phyloP scores from a whole-genome alignment of 345 rosid genomes.

The Acer saccharum region DNA sequence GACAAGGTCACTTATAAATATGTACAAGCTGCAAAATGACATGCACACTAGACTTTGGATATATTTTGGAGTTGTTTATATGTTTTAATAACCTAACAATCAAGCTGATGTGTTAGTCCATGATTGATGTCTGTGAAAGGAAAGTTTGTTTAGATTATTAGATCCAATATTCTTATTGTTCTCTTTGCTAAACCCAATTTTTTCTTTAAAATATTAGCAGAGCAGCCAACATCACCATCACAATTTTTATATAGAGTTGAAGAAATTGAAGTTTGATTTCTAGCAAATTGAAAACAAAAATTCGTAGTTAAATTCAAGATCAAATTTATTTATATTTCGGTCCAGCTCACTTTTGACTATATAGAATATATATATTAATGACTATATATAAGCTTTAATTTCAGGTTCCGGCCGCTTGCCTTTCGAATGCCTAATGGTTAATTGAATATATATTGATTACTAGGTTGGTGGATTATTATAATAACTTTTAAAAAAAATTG shows the following conservation, averaged over 20 bases:
- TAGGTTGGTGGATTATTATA: too few relatives aligned
- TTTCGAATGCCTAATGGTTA: neutral
- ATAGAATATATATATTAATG: neutral
- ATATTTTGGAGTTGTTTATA: slow-evolving; percentile 3
- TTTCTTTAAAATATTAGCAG: too few relatives aligned
- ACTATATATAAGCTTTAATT: neutral
- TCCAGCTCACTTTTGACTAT: slow-evolving; percentile 5
- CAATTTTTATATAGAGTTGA: neutral
- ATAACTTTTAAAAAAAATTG: too few relatives aligned
- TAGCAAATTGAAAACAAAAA: neutral
- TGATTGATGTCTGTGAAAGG: slow-evolving; percentile 9
- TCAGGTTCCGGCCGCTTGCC: slow-evolving; percentile 2
- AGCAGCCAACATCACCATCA: neutral
- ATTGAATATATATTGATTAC: neutral
- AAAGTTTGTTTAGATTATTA: slow-evolving; percentile 3
- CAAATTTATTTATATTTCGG: neutral
- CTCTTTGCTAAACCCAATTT: neutral
- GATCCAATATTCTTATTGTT: neutral
- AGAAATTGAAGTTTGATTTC: neutral
- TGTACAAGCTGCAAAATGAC: slow-evolving; percentile 15
- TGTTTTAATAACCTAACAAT: neutral
- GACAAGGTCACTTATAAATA: slow-evolving; percentile 14
- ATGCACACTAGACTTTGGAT: neutral
- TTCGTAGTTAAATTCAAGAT: slow-evolving; percentile 10
- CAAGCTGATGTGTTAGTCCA: slow-evolving; percentile 19